Percentiles rank a stretch among this genome's conserved stretches.
Evolutionary conservation across 2,329 filamentous ascomycete genomes (phyloP).

Genomic region (Trichoderma guizhouense): DNA sequence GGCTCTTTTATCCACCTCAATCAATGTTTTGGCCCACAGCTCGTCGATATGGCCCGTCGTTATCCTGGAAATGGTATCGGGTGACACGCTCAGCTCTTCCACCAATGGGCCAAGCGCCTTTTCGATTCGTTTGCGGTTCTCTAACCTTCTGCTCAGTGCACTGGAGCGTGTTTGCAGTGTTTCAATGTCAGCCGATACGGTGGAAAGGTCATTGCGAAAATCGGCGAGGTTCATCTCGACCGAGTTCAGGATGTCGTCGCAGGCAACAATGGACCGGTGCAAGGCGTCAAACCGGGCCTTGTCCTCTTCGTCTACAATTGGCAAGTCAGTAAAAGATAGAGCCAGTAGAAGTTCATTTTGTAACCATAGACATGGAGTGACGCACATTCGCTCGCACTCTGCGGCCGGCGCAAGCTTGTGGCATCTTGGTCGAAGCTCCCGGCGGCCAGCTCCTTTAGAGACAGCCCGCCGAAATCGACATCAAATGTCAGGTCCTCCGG

Average conservation of each 20-base stretch:
- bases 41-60: conserved; percentile 88
- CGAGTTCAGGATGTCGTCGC: conserved; percentile 88
- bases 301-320: conserved; percentile 65
- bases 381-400: conserved; percentile 72
- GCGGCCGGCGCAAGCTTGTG: conserved; percentile 44
- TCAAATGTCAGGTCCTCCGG: conserved; percentile 59
- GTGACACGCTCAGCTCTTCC: conserved; percentile 87
- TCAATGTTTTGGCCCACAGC: conserved; percentile 76
- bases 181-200: conserved; percentile 93
- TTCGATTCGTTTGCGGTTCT: conserved; percentile 87
- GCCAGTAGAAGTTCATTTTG: background rate
- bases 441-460: conserved; percentile 65
- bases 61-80: conserved; percentile 78
- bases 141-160: conserved; percentile 76
- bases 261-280: conserved; percentile 82
- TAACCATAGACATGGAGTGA: background rate
- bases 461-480: conserved; percentile 76
- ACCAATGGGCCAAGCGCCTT: conserved; percentile 82
- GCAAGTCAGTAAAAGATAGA: background rate
- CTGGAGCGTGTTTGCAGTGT: conserved; percentile 83
- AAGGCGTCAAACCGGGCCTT: conserved; percentile 84
- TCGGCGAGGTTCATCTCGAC: conserved; percentile 89
- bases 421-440: conserved; percentile 23
- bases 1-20: conserved; percentile 78
- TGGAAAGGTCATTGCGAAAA: conserved; percentile 89